phyloP scores from a whole-genome alignment of 1,139 yeast genomes.

The Ogataea hybrid region DNA sequence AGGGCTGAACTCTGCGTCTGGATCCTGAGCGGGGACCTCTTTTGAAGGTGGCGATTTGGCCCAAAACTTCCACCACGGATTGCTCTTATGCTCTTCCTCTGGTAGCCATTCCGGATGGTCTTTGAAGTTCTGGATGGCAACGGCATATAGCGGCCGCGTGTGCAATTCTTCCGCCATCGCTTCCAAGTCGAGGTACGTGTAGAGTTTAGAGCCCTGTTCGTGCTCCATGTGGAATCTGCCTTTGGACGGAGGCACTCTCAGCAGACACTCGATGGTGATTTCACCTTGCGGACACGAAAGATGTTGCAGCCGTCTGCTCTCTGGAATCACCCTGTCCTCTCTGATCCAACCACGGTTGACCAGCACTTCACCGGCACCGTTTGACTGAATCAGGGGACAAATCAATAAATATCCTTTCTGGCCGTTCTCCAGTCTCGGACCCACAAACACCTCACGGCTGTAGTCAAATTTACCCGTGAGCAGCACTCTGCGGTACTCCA shows the following conservation, averaged over 20 bases:
- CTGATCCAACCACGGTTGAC: conserved; percentile 93
- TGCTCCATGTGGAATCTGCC: conserved; percentile 78
- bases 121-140: conserved; percentile 63
- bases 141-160: conserved; percentile 72
- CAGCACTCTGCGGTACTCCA: conserved; percentile 77
- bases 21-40: conserved; percentile 1
- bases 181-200: conserved; percentile 62
- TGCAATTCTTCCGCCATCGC: conserved; percentile 75
- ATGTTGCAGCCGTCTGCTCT: conserved; percentile 57
- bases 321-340: conserved; percentile 68
- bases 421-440: conserved; percentile 81
- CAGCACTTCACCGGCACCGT: conserved; percentile 70
- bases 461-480: conserved; percentile 82
- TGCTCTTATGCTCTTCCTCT: conserved; percentile 9
- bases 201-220: conserved; percentile 52
- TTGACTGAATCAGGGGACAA: conserved; percentile 76
- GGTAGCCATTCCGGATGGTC: conserved; percentile 56
- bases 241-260: conserved; percentile 68
- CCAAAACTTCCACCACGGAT: conserved; percentile 39
- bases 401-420: conserved; percentile 74
- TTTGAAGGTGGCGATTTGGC: conserved; percentile 2
- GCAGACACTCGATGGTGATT: conserved; percentile 69
- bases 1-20: conserved; percentile 37
- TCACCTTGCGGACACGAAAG: conserved; percentile 74
- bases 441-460: conserved; percentile 85